A percentile compares a stretch with the other conserved stretches of the same genome.
phyloP scores from a whole-genome alignment of 73 alveolate genomes.

The Uronychia setigera region DNA sequence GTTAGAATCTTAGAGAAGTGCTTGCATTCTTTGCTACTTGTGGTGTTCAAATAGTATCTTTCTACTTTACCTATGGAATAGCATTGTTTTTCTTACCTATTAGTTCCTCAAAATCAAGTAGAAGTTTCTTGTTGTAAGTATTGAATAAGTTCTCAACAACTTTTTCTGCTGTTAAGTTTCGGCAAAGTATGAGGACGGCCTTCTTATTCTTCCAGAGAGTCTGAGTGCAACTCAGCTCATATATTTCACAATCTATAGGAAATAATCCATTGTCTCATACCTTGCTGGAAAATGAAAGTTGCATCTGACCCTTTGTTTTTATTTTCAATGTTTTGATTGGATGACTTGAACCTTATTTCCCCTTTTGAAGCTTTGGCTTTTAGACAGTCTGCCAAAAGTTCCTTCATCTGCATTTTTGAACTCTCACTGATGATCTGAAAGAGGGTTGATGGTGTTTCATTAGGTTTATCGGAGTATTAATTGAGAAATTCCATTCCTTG shows the following conservation, averaged over 20 bases:
- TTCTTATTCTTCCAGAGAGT: neutral
- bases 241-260: neutral
- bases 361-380: neutral
- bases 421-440: neutral
- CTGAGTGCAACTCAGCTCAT: neutral
- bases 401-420: neutral
- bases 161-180: neutral
- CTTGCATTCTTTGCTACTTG: neutral
- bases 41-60: neutral
- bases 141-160: neutral
- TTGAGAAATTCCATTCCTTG: neutral
- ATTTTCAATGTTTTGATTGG: neutral
- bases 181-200: neutral
- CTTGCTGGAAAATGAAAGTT: neutral
- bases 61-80: neutral
- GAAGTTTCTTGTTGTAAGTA: neutral
- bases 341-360: neutral
- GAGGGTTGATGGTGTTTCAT: neutral
- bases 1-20: neutral
- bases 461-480: neutral
- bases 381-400: neutral
- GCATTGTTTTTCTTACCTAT: neutral
- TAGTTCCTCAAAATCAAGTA: neutral
- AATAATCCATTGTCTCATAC: neutral
- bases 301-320: neutral